Evolutionary conservation across 768 basidiomycete species (phyloP).

Genomic region (Xerocomellus amylosporus): DNA sequence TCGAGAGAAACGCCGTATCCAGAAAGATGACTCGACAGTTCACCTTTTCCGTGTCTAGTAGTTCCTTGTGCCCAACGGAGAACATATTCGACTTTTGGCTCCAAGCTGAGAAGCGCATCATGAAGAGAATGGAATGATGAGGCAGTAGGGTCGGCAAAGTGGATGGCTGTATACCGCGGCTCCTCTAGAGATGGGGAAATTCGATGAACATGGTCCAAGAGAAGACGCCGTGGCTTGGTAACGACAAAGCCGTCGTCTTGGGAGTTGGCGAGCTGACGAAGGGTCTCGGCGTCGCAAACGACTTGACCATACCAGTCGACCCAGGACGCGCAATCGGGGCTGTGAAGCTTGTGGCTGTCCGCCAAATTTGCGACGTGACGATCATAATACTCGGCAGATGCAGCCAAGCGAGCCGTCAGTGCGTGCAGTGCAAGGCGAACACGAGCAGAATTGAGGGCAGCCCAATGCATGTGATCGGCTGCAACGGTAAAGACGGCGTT

Average conservation of each 20-base stretch:
- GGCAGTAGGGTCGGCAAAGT: constrained; percentile 71
- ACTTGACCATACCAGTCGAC: constrained; percentile 80
- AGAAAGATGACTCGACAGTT: constrained; percentile 50
- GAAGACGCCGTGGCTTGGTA: constrained; percentile 42
- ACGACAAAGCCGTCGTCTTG: constrained; percentile 39
- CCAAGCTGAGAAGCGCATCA: constrained; percentile 50
- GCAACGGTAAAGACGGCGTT: constrained; percentile 38
- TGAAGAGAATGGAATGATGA: constrained; percentile 72
- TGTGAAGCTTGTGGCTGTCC: constrained; percentile 26
- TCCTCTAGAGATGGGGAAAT: constrained; percentile 43
- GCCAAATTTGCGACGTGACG: constrained; percentile 31
- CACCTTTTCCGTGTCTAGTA: constrained; percentile 36
- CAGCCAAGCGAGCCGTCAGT: constrained; percentile 77
- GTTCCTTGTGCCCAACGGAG: constrained; percentile 45
- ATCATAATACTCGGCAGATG: constrained; percentile 74
- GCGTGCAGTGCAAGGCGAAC: constrained; percentile 76
- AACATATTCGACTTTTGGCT: constrained; percentile 64
- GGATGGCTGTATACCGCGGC: constrained; percentile 64
- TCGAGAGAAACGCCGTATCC: constrained; percentile 93
- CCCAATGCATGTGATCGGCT: constrained; percentile 43
- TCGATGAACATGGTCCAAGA: constrained; percentile 78
- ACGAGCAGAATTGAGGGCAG: constrained; percentile 54
- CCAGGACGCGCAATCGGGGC: constrained; percentile 60
- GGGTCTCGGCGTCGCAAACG: constrained; percentile 63
- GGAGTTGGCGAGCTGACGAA: constrained; percentile 50